These are phyloP conservation scores for Wickerhamiella parazyma DNA, from an alignment of 805 yeast genomes.

Conservation along the genomic window DNA sequence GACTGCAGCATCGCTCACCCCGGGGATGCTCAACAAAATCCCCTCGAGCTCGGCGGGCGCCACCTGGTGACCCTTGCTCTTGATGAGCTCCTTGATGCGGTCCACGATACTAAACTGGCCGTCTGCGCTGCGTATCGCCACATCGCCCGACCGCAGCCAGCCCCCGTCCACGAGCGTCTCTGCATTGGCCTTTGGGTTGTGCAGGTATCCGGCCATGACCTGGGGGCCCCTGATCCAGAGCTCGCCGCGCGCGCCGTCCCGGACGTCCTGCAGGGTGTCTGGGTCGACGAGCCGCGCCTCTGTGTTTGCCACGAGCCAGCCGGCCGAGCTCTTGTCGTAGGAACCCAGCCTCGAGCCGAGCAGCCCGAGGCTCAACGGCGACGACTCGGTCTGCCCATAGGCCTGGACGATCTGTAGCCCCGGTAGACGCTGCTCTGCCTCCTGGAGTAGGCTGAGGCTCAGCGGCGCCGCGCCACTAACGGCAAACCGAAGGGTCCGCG, in stretches of 20 bases:
- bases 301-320: conserved; percentile 28
- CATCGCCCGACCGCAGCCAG: conserved; percentile 48
- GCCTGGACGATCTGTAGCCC: conserved; percentile 11
- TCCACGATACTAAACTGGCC: conserved; percentile 37
- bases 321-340: conserved; percentile 35
- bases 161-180: conserved; percentile 36
- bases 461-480: conserved; percentile 36
- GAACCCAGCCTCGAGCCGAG: background rate
- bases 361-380: conserved; percentile 33
- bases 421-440: background rate
- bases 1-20: conserved; percentile 77
- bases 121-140: conserved; percentile 27
- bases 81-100: conserved; percentile 53
- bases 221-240: conserved; percentile 42
- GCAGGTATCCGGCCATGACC: conserved; percentile 36
- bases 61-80: conserved; percentile 64
- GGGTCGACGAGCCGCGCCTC: conserved; percentile 35
- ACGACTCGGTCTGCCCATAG: conserved; percentile 44
- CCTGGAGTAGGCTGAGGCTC: conserved; percentile 4
- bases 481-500: conserved; percentile 29
- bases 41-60: conserved; percentile 92
- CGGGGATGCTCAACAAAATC: conserved; percentile 54
- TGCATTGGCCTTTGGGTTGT: conserved; percentile 35
- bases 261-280: conserved; percentile 28
- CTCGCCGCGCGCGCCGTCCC: conserved; percentile 36